Conservation (phyloP, 495 filamentous ascomycete genomes). For the Aspergillus baeticus region DNA sequence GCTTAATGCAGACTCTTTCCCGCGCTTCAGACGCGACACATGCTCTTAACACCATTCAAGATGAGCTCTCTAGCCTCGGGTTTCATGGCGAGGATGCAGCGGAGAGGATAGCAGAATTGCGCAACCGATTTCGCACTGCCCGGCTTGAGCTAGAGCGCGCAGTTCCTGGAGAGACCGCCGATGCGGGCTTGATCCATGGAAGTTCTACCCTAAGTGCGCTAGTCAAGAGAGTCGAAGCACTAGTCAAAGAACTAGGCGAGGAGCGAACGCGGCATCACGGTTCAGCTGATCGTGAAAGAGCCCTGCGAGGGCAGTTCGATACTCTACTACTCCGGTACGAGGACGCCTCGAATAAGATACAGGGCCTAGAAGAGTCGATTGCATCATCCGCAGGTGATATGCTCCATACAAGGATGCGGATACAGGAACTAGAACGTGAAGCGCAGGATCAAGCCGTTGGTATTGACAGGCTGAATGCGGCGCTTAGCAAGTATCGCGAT, state of each 20-base stretch:
- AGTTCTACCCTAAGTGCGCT: slow-evolving; percentile 39
- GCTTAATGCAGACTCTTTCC: slow-evolving; percentile 33
- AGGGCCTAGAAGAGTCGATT: slow-evolving; percentile 53
- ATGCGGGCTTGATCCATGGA: slow-evolving; percentile 38
- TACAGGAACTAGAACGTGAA: slow-evolving; percentile 50
- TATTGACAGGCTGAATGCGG: slow-evolving; percentile 58
- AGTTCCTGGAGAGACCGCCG: slow-evolving; percentile 60
- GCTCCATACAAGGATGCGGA: slow-evolving; percentile 39
- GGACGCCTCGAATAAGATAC: slow-evolving; percentile 40
- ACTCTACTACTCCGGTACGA: slow-evolving; percentile 37
- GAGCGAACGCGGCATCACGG: slow-evolving; percentile 32
- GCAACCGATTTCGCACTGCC: slow-evolving; percentile 57
- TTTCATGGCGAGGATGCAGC: slow-evolving; percentile 49
- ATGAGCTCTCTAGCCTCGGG: slow-evolving; percentile 50
- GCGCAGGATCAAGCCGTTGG: slow-evolving; percentile 56
- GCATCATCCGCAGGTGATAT: slow-evolving; percentile 56
- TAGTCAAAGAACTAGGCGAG: slow-evolving; percentile 35
- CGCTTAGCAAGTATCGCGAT: slow-evolving; percentile 60
- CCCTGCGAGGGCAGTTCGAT: slow-evolving; percentile 45
- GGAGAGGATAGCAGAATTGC: slow-evolving; percentile 53
- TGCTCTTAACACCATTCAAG: slow-evolving; percentile 37
- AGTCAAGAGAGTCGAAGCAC: slow-evolving; percentile 33
- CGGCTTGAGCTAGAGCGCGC: slow-evolving; percentile 66
- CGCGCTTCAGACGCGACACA: slow-evolving; percentile 36
- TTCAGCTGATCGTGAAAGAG: slow-evolving; percentile 33